Base-by-base conservation (phyloP, 257 asterid genomes). In the Osmanthus fragrans region DNA sequence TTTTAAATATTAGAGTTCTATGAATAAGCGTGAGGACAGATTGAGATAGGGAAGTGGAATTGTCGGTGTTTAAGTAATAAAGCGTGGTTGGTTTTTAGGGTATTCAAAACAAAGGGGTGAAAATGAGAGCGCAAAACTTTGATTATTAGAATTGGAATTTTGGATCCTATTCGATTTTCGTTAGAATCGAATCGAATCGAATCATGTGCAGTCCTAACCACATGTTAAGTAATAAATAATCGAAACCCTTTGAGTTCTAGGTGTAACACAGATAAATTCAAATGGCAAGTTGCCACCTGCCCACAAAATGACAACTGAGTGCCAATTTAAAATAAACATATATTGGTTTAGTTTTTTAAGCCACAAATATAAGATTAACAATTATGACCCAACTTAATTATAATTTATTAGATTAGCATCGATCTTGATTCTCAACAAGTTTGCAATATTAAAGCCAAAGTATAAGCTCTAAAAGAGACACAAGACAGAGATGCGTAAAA, bases 181-280 rank as follows among this genome's bases (percentile, higher is more conserved):
- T 25, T 25, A 25, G 27, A 25, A 25, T 25, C 27, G 0, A 25
- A 25, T 25, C 27, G 27, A 25, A 25, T 0, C 27, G 27, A 25
- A 25, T 1, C 1, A 1, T 25, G 1, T 1, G 0, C 27, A 25
- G 1, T 1, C 27, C 27, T 25, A 25, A 67, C 74, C 80, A 80
- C 82, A 80, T 77, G 76, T 29, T 32, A 65, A 36, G 60, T 21
- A 58, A 2, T 6, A 56, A 69, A 78, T 80, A 40, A 76, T 77
- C 77, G 82, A 42, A 64, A n/a, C 34, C 23, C 77, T 56, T 79
- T n/a, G n/a, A n/a, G n/a, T n/a, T 72, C 8, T 79, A 76, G 76
- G 70, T 73, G 63, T 30, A 68, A 45, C 75, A 83, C 78, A 80
- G 80, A 70, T 33, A 49, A 73, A 7, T 77, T 83, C 60, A 7